Percentiles rank a stretch among this genome's conserved stretches.
phyloP scores from a whole-genome alignment of 2,329 filamentous ascomycete genomes.

The Colletotrichum liriopes region DNA sequence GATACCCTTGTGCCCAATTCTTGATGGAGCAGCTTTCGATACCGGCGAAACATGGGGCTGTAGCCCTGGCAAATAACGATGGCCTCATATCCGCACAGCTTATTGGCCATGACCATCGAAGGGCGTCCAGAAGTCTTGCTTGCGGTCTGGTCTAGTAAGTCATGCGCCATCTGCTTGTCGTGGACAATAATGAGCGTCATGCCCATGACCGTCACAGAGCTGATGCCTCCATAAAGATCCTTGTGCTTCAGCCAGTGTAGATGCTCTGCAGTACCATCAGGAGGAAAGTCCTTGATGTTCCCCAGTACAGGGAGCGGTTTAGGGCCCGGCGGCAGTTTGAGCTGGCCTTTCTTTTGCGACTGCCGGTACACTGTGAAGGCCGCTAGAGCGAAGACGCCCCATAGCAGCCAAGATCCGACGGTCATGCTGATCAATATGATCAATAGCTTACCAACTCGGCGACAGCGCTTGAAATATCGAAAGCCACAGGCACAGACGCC shows the following conservation, averaged over 20 bases:
- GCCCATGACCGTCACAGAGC: conserved; percentile 58
- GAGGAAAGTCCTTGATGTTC: conserved; percentile 65
- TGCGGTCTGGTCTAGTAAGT: conserved; percentile 55
- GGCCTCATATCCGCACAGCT: conserved; percentile 48
- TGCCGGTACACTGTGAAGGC: conserved; percentile 1
- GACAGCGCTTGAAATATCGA: too few species aligned
- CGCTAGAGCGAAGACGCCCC: conserved; percentile 14
- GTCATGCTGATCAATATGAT: conserved; percentile 9
- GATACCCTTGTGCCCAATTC: conserved; percentile 49
- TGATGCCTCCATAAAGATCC: conserved; percentile 55
- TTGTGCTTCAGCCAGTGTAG: conserved; percentile 60
- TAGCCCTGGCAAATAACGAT: conserved; percentile 47
- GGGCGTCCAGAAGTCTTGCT: conserved; percentile 53
- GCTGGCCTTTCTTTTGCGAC: background rate
- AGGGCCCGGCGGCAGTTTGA: conserved; percentile 64
- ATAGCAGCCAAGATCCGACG: conserved; percentile 2
- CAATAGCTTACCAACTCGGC: background rate
- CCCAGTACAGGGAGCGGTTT: conserved; percentile 63
- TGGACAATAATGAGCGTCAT: conserved; percentile 59
- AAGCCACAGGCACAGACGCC: background rate
- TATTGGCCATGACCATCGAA: conserved; percentile 46
- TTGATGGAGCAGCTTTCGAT: conserved; percentile 49
- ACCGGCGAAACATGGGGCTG: conserved; percentile 44
- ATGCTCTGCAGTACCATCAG: conserved; percentile 52
- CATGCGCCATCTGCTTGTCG: conserved; percentile 52